phyloP scores from a whole-genome alignment of 2,329 filamentous ascomycete species.

The Aphanoascus verrucosus region DNA sequence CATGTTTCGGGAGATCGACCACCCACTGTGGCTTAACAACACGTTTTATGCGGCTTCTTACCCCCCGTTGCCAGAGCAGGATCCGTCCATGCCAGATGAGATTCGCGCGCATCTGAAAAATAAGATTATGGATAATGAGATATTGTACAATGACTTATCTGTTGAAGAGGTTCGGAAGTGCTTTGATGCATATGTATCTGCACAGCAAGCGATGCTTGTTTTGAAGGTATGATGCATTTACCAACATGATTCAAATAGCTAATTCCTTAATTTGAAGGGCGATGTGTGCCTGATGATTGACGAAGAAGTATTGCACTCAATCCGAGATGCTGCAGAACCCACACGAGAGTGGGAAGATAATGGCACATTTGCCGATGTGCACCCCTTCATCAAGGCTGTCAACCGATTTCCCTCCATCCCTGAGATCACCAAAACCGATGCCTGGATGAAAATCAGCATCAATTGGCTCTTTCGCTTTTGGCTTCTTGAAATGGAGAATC shows the following conservation, averaged over 20 bases:
- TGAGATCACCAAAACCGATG: neutral
- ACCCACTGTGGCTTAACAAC: neutral
- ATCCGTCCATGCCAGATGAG: neutral
- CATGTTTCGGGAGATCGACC: slow-evolving; percentile 13
- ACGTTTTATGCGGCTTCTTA: neutral
- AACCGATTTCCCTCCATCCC: neutral
- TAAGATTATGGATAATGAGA: slow-evolving; percentile 3
- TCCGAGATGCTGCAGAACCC: slow-evolving; percentile 5
- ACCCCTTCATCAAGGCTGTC: neutral
- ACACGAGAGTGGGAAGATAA: neutral
- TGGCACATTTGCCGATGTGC: neutral
- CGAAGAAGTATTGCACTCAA: slow-evolving; percentile 7
- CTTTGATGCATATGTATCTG: neutral
- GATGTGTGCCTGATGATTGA: slow-evolving; percentile 8
- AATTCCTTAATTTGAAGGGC: neutral
- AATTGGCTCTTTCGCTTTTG: neutral
- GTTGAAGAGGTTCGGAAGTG: slow-evolving; percentile 1
- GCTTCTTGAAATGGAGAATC: neutral
- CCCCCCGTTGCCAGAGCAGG: neutral
- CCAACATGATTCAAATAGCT: too few species aligned
- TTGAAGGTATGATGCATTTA: neutral
- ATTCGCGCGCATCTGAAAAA: slow-evolving; percentile 4
- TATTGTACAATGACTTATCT: neutral
- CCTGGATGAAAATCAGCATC: neutral
- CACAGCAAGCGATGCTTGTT: neutral